phyloP scores from a whole-genome alignment of 257 asterid genomes.

The Fraxinus excelsior region DNA sequence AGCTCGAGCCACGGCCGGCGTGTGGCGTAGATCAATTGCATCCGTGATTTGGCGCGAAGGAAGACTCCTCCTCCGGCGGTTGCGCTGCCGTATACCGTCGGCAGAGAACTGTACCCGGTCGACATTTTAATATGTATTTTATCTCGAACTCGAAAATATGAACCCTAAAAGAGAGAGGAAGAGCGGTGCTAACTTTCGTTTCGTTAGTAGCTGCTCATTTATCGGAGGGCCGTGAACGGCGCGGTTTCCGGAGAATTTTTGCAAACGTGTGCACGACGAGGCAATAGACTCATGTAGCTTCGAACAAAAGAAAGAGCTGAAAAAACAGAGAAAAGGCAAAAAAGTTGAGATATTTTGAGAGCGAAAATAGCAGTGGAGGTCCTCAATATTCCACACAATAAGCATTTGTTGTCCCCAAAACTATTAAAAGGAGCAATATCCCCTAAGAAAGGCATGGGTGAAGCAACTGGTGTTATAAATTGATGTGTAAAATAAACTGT shows the following conservation, averaged over 20 bases:
- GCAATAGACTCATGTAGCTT: background rate
- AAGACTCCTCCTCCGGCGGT: constrained; percentile 26
- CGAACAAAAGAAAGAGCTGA: background rate
- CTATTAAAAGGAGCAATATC: constrained; percentile 39
- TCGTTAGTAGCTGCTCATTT: background rate
- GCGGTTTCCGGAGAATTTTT: background rate
- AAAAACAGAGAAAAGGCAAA: background rate
- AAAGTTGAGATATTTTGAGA: background rate
- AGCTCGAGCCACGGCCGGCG: constrained; percentile 83
- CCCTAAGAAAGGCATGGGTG: constrained; percentile 61
- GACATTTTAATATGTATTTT: constrained; percentile 22
- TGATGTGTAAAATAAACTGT: constrained; percentile 39
- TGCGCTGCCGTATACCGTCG: constrained; percentile 31
- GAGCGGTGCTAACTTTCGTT: background rate
- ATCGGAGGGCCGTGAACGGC: background rate
- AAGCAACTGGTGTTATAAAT: constrained; percentile 39
- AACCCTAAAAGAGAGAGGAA: background rate
- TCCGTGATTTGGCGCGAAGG: constrained; percentile 43
- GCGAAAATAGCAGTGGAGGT: background rate
- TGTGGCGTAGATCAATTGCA: constrained; percentile 41
- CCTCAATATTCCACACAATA: background rate
- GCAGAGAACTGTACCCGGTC: constrained; percentile 40
- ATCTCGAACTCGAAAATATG: background rate
- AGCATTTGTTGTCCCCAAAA: background rate
- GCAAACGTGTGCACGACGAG: background rate